Percentiles rank a stretch among this genome's conserved stretches.
Evolutionary conservation across 192 early-diverging fungal species (phyloP).

Genomic region (Martensiomyces pterosporus): DNA sequence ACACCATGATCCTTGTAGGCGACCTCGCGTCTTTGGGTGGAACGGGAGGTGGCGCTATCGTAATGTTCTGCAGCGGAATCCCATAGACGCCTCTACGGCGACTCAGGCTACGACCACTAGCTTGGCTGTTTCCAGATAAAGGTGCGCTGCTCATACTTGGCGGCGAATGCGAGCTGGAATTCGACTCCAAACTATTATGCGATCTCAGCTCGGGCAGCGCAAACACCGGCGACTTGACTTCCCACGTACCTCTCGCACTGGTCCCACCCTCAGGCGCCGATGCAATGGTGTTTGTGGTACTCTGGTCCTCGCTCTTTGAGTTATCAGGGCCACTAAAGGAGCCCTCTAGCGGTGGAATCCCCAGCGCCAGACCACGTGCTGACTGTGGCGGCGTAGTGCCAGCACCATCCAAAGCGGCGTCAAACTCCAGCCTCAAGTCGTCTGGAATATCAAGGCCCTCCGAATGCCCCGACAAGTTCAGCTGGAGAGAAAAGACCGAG

Average conservation of each 20-base stretch:
- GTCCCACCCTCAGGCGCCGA: no score
- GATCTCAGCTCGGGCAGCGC: no score
- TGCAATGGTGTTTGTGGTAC: no score
- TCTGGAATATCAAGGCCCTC: slow-evolving; percentile 34
- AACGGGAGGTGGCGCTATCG: background rate
- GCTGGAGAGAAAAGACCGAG: slow-evolving; percentile 38
- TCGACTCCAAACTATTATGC: no score
- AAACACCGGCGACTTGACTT: slow-evolving; percentile 34
- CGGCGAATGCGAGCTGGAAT: no score
- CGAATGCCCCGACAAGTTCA: slow-evolving; percentile 35
- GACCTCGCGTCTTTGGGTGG: background rate
- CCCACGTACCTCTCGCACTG: slow-evolving; percentile 32
- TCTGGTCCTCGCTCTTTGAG: no score
- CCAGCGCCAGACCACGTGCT: slow-evolving; percentile 12
- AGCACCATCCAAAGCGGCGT: slow-evolving; percentile 30
- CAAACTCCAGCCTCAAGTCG: slow-evolving; percentile 48
- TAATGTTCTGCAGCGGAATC: slow-evolving; percentile 17
- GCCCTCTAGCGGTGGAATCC: no score
- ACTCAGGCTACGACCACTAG: slow-evolving; percentile 2
- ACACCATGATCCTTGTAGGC: background rate
- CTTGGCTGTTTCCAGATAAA: no score
- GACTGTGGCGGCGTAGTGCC: slow-evolving; percentile 27
- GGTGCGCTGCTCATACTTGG: no score
- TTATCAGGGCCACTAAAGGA: no score
- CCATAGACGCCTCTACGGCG: slow-evolving; percentile 42